Conservation (phyloP, 1,284 basidiomycete species). For the Ceratobasidium sp. region DNA sequence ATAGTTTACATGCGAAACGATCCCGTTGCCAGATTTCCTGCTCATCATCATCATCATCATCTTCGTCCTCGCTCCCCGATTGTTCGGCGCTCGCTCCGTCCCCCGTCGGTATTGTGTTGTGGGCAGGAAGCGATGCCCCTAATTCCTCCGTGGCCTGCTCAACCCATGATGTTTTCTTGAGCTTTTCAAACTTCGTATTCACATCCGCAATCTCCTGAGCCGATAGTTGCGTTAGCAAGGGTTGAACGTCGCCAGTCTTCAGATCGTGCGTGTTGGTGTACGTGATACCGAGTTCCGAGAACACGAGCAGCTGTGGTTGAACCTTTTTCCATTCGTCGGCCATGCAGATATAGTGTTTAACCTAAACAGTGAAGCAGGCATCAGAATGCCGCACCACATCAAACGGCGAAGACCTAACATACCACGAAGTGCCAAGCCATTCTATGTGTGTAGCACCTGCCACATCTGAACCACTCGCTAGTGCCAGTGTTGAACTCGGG, state of each 20-base stretch:
- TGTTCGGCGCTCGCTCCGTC: background rate
- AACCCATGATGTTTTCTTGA: background rate
- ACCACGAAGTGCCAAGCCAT: background rate
- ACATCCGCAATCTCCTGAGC: background rate
- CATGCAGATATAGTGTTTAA: background rate
- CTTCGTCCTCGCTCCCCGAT: background rate
- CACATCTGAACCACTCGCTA: background rate
- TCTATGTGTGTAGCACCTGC: background rate
- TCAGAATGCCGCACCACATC: background rate
- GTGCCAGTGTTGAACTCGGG: background rate
- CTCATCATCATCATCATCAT: background rate
- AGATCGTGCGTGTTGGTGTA: constrained; percentile 4
- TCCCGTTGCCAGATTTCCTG: background rate
- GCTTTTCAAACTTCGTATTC: background rate
- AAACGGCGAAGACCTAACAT: background rate
- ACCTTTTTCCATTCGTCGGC: background rate
- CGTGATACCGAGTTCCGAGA: background rate
- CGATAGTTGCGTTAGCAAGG: background rate
- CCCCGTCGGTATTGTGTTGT: background rate
- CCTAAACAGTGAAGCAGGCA: background rate
- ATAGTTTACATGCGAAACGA: background rate
- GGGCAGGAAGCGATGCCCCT: background rate
- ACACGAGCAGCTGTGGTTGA: background rate
- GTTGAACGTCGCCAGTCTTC: background rate
- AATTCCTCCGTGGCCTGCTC: background rate